Evolutionary conservation across 2,329 filamentous ascomycete genomes (phyloP).

Genomic region (Stemphylium beticola): DNA sequence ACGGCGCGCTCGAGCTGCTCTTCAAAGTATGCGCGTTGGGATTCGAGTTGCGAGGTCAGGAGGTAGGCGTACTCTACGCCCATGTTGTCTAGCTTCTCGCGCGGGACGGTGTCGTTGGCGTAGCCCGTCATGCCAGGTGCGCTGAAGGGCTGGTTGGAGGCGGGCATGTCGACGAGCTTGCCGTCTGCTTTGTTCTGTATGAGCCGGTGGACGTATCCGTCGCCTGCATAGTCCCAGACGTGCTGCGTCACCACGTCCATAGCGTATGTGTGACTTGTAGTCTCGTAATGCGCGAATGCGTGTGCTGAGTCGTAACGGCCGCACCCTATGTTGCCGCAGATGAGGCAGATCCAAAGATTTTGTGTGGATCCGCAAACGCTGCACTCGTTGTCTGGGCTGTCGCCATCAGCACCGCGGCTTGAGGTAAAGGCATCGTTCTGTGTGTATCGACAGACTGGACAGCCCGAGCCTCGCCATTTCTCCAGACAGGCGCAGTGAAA

Average conservation of each 20-base stretch:
- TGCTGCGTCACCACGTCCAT: constrained; percentile 93
- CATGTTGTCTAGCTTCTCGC: constrained; percentile 77
- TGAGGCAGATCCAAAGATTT: constrained; percentile 94
- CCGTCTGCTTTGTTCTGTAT: constrained; percentile 93
- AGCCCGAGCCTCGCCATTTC: constrained; percentile 93
- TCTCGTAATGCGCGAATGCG: constrained; percentile 91
- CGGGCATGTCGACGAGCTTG: constrained; percentile 88
- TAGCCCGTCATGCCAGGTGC: constrained; percentile 52
- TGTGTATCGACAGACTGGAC: constrained; percentile 92
- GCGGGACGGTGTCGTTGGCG: constrained; percentile 71
- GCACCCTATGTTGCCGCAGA: constrained; percentile 91
- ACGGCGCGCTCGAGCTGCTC: constrained; percentile 87
- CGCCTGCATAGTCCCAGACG: constrained; percentile 96
- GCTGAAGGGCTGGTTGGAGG: constrained; percentile 42
- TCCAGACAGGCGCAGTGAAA: constrained; percentile 97
- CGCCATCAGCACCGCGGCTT: constrained; percentile 40
- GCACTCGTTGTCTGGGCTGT: constrained; percentile 72
- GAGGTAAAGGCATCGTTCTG: constrained; percentile 60
- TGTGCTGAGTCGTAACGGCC: constrained; percentile 94
- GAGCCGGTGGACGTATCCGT: constrained; percentile 93
- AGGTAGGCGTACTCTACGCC: constrained; percentile 94
- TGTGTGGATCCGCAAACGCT: constrained; percentile 77
- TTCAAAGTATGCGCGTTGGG: constrained; percentile 91
- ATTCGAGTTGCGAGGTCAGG: constrained; percentile 89
- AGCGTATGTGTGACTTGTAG: constrained; percentile 86